These are phyloP conservation scores for Mycena indigotica DNA, from an alignment of 768 basidiomycete species.

Conservation along the genomic window DNA sequence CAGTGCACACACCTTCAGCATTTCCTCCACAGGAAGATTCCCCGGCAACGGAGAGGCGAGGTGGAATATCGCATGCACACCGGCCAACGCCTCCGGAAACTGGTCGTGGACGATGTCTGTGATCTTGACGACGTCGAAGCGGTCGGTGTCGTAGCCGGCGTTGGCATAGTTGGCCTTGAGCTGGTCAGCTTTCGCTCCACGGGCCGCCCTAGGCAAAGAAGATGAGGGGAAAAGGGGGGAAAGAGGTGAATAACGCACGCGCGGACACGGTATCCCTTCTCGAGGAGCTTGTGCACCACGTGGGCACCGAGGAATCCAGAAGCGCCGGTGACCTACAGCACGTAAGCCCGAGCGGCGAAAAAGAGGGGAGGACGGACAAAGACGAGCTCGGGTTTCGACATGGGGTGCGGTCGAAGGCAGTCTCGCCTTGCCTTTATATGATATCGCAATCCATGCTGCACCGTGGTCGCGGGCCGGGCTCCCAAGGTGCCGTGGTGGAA, in stretches of 20 bases:
- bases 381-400: no score
- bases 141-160: constrained; percentile 15
- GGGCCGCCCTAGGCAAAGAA: constrained; percentile 25
- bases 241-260: constrained; percentile 19
- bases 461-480: no score
- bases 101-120: constrained; percentile 27
- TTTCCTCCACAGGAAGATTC: constrained; percentile 3
- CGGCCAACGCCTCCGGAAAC: constrained; percentile 50
- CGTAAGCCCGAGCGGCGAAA: no score
- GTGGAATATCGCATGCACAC: constrained; percentile 48
- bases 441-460: no score
- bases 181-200: constrained; percentile 22
- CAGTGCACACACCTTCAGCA: constrained; percentile 1
- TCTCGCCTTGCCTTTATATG: no score
- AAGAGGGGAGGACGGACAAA: no score
- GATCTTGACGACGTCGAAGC: constrained; percentile 27
- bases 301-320: constrained; percentile 31
- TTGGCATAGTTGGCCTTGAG: constrained; percentile 10
- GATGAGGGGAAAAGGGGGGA: not conserved
- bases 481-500: no score
- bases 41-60: constrained; percentile 36
- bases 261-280: constrained; percentile 27
- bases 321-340: constrained; percentile 34
- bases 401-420: no score
- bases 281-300: constrained; percentile 25